phyloP scores from a whole-genome alignment of 2,329 filamentous ascomycete genomes.

The Periconia sp. region DNA sequence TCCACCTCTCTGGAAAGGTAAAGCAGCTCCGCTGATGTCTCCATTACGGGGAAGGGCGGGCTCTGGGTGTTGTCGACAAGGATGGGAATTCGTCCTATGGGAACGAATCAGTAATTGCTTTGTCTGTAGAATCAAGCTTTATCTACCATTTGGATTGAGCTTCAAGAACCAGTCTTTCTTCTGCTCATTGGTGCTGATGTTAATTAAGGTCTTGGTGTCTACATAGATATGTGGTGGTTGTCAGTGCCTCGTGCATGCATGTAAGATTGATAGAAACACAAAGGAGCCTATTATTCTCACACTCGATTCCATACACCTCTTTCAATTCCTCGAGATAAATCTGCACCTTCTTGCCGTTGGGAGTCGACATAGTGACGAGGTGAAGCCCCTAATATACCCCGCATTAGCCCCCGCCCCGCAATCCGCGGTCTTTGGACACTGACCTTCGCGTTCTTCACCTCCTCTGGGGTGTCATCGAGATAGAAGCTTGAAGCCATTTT shows the following conservation, averaged over 20 bases:
- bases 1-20: constrained; percentile 58
- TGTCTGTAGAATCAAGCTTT: neutral
- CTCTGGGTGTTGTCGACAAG: constrained; percentile 63
- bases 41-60: constrained; percentile 56
- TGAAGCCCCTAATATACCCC: constrained; percentile 36
- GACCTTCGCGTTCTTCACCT: constrained; percentile 38
- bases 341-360: constrained; percentile 56
- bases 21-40: constrained; percentile 56
- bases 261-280: no score
- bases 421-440: constrained; percentile 1
- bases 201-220: neutral
- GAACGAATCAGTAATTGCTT: neutral
- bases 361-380: constrained; percentile 54
- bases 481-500: constrained; percentile 47
- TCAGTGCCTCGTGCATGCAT: no score
- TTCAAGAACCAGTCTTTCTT: constrained; percentile 59
- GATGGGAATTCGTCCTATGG: constrained; percentile 58
- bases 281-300: constrained; percentile 13
- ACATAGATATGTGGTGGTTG: no score
- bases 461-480: constrained; percentile 35
- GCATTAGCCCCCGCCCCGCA: no score
- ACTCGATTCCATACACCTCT: constrained; percentile 53
- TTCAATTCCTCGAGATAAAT: constrained; percentile 60
- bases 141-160: constrained; percentile 49
- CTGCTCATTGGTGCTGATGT: constrained; percentile 52